Evolutionary conservation across 2,329 filamentous ascomycete genomes (phyloP).

Genomic region (Microsporum audouinii): DNA sequence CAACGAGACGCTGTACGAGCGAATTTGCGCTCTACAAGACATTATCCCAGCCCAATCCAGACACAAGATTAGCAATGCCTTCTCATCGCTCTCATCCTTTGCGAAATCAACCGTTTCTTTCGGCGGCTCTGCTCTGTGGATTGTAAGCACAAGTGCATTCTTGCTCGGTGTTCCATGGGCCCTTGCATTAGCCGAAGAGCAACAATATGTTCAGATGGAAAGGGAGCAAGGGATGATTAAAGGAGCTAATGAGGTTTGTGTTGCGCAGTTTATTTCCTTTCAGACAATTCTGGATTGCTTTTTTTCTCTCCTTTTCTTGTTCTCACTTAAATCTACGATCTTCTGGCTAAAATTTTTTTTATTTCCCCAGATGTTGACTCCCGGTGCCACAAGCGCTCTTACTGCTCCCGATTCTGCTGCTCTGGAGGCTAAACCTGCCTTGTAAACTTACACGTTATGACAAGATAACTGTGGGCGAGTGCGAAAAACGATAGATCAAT

Average conservation of each 20-base stretch:
- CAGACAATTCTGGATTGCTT: no score
- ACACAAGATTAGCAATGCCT: constrained; percentile 52
- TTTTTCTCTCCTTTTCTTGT: not conserved
- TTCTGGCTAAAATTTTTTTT: not conserved
- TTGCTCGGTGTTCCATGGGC: constrained; percentile 88
- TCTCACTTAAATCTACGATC: not conserved
- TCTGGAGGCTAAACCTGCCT: constrained; percentile 20
- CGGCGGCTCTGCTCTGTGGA: constrained; percentile 79
- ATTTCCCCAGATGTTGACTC: constrained; percentile 31
- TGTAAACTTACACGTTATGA: constrained; percentile 20
- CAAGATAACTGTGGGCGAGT: not conserved
- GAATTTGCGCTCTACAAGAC: constrained; percentile 60
- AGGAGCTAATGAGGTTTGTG: constrained; percentile 64
- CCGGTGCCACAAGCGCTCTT: constrained; percentile 21
- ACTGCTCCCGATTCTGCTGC: constrained; percentile 11
- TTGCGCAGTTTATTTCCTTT: not conserved
- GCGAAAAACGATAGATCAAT: not conserved
- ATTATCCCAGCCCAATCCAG: constrained; percentile 64
- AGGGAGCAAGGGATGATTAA: constrained; percentile 93
- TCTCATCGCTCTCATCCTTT: constrained; percentile 36
- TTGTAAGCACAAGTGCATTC: constrained; percentile 78
- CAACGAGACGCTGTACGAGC: constrained; percentile 53
- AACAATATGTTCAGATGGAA: constrained; percentile 96
- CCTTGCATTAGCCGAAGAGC: constrained; percentile 86
- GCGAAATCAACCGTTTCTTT: constrained; percentile 44